Conservation (phyloP, 305 asterid species). For the Fraxinus angustifolia region DNA sequence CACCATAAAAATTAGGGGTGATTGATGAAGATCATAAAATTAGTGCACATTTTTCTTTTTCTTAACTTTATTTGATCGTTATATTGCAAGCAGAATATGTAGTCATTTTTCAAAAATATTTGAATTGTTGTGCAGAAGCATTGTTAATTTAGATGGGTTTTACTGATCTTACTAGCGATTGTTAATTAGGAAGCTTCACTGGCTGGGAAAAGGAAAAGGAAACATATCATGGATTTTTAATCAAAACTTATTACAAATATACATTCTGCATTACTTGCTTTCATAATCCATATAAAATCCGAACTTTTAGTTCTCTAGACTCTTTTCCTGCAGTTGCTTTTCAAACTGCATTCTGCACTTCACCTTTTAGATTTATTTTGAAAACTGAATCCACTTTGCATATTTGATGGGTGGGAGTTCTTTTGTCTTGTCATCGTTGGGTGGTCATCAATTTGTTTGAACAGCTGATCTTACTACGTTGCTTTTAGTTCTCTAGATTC, state of each 20-base stretch:
- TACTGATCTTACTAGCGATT: neutral
- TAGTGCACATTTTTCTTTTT: neutral
- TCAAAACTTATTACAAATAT: neutral
- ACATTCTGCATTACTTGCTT: neutral
- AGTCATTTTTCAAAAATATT: neutral
- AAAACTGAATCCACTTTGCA: neutral
- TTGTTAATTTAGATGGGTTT: neutral
- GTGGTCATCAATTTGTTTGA: neutral
- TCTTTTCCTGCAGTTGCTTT: neutral
- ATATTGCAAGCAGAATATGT: neutral
- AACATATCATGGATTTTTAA: neutral
- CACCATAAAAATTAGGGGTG: neutral
- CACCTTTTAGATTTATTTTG: neutral
- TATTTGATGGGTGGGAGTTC: neutral
- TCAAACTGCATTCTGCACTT: neutral
- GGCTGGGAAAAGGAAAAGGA: neutral
- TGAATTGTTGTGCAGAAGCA: neutral
- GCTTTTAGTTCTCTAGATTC: neutral
- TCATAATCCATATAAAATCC: neutral
- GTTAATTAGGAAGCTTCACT: neutral
- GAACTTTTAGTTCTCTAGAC: neutral
- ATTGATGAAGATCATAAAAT: neutral
- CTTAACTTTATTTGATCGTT: neutral
- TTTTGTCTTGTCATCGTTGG: neutral
- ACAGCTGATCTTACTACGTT: neutral